These are phyloP conservation scores for Nephelium lappaceum DNA, from an alignment of 345 rosid genomes.

Conservation along the genomic window DNA sequence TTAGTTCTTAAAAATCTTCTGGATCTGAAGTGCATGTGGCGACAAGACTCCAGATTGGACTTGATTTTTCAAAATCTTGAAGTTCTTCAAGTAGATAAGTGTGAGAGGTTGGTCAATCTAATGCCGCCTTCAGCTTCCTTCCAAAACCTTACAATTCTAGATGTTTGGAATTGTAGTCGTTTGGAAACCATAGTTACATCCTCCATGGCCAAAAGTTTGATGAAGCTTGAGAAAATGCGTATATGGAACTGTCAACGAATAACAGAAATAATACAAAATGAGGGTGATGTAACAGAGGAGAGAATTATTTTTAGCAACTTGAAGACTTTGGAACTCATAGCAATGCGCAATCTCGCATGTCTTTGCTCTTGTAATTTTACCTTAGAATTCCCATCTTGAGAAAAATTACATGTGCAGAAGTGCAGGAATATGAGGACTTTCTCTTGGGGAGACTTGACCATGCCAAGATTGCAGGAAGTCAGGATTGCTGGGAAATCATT, in stretches of 20 bases:
- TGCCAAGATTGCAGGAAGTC: too few species aligned
- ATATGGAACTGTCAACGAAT: background rate
- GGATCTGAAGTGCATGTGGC: background rate
- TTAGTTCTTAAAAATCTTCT: fast-evolving
- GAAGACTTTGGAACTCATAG: too few species aligned
- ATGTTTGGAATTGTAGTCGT: background rate
- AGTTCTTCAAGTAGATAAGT: fast-evolving
- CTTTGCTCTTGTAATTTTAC: too few species aligned
- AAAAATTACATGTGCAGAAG: too few species aligned
- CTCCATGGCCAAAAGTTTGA: constrained; percentile 9
- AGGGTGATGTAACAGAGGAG: background rate
- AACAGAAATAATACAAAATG: background rate
- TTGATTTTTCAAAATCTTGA: constrained; percentile 8
- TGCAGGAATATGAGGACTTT: too few species aligned
- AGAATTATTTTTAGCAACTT: constrained; percentile 2
- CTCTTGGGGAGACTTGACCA: too few species aligned
- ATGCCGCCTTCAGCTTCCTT: background rate
- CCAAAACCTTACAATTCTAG: background rate
- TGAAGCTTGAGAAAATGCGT: background rate
- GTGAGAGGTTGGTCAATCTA: background rate
- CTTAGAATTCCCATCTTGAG: too few species aligned
- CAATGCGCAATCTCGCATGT: background rate
- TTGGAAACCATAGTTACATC: constrained; percentile 10
- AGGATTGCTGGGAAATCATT: too few species aligned
- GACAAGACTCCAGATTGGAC: background rate